phyloP scores from a whole-genome alignment of 78 protist genomes.

The Guillardia theta region DNA sequence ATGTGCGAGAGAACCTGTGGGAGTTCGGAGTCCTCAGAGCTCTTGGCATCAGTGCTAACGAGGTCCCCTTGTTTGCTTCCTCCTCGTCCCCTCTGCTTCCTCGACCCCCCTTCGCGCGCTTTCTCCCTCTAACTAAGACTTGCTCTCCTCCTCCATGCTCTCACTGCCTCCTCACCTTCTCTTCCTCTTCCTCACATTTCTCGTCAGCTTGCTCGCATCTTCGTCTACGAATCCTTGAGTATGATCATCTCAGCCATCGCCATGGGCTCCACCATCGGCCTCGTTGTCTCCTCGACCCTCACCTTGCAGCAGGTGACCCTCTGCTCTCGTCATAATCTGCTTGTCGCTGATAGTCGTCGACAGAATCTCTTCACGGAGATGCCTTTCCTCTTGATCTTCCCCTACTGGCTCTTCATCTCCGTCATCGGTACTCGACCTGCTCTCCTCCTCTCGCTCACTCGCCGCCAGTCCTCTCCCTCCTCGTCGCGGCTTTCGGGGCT shows the following conservation, averaged over 20 bases:
- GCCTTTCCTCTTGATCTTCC: background rate
- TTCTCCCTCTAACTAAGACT: too few species aligned
- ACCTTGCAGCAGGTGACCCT: too few species aligned
- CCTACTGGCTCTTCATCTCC: background rate
- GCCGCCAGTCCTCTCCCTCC: background rate
- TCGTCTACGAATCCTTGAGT: background rate
- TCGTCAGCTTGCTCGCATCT: background rate
- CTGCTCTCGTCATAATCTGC: too few species aligned
- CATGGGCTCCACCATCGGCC: background rate
- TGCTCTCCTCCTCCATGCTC: background rate
- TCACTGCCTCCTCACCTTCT: background rate
- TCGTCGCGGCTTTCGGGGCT: background rate
- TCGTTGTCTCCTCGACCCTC: background rate
- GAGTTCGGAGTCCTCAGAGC: conserved; percentile 17
- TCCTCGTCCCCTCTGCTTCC: background rate
- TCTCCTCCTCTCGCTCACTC: background rate
- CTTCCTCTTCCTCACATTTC: background rate
- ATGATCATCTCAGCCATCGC: background rate
- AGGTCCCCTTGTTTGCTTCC: background rate
- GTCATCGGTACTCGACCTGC: background rate
- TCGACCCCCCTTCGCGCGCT: background rate
- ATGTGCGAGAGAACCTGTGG: conserved; percentile 16
- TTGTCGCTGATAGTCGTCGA: too few species aligned
- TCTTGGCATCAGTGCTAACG: background rate
- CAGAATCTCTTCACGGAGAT: background rate